These are phyloP conservation scores for Tylopilus vinaceipallidus DNA, from an alignment of 768 basidiomycete species.

Conservation along the genomic window DNA sequence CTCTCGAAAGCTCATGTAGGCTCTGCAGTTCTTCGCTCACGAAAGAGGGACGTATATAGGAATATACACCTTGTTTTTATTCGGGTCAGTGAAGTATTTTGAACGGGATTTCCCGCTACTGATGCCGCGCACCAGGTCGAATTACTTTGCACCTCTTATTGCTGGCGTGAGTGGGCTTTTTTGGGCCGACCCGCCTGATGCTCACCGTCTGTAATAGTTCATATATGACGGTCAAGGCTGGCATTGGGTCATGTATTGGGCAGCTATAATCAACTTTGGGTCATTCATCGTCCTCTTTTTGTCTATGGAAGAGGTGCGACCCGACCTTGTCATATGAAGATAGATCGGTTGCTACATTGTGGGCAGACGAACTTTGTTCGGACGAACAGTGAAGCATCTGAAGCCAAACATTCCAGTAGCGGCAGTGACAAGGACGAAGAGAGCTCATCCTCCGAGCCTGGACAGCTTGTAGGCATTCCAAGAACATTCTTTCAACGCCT, in stretches of 20 bases:
- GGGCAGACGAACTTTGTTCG: constrained; percentile 17
- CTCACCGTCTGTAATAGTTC: constrained; percentile 10
- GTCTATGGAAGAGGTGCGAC: constrained; percentile 19
- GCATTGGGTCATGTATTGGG: constrained; percentile 25
- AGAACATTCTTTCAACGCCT: constrained; percentile 14
- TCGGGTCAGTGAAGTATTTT: constrained; percentile 9
- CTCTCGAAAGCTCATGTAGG: too few species aligned
- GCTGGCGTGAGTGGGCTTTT: constrained; percentile 14
- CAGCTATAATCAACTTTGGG: constrained; percentile 19
- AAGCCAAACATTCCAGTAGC: neutral
- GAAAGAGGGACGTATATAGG: constrained; percentile 21
- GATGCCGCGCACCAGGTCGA: constrained; percentile 10
- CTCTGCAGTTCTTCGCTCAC: constrained; percentile 18
- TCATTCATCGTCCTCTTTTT: constrained; percentile 15
- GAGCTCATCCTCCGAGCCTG: constrained; percentile 8
- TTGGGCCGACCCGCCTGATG: neutral
- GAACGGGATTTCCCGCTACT: neutral
- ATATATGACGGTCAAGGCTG: constrained; percentile 21
- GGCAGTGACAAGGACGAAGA: constrained; percentile 9
- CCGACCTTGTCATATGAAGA: neutral
- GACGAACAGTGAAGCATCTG: constrained; percentile 16
- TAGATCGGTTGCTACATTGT: neutral
- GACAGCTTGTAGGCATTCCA: constrained; percentile 11
- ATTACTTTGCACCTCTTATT: constrained; percentile 21
- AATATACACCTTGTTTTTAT: constrained; percentile 18